These are phyloP conservation scores for Seminavis robusta DNA, from an alignment of 108 stramenopile species.

Conservation along the genomic window DNA sequence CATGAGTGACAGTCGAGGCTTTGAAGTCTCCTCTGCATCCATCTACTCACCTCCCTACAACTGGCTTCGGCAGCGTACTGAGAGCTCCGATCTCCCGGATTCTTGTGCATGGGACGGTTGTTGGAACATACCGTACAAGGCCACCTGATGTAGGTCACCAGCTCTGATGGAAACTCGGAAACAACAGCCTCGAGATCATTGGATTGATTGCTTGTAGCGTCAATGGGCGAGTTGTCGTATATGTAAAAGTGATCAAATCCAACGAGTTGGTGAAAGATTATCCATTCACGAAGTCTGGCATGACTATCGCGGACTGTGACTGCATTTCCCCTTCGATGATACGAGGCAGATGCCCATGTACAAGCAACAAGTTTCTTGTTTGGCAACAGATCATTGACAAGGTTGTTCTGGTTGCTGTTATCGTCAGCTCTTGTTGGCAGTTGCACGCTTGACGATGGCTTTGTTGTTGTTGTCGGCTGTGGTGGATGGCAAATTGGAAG, in stretches of 20 bases:
- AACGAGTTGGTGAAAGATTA: slow-evolving; percentile 51
- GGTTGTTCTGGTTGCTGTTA: neutral
- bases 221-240: slow-evolving; percentile 78
- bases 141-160: slow-evolving; percentile 67
- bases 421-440: too few relatives aligned
- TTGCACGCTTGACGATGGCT: slow-evolving; percentile 3
- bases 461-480: slow-evolving; percentile 20
- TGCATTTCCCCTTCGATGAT: slow-evolving; percentile 37
- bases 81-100: slow-evolving; percentile 70
- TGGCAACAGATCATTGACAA: slow-evolving; percentile 13
- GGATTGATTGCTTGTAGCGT: slow-evolving; percentile 31
- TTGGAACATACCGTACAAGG: slow-evolving; percentile 75
- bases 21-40: too few relatives aligned
- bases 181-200: neutral
- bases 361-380: slow-evolving; percentile 52
- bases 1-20: too few relatives aligned
- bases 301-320: slow-evolving; percentile 21
- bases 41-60: too few relatives aligned
- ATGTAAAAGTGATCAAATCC: slow-evolving; percentile 80
- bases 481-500: slow-evolving; percentile 49
- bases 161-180: slow-evolving; percentile 1
- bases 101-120: slow-evolving; percentile 54
- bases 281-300: slow-evolving; percentile 51
- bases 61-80: slow-evolving; percentile 82
- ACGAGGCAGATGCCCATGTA: slow-evolving; percentile 52